Percentiles rank a stretch among this genome's conserved stretches.
These are phyloP conservation scores for Quercus alba DNA, from an alignment of 306 rosid species.

Conservation along the genomic window DNA sequence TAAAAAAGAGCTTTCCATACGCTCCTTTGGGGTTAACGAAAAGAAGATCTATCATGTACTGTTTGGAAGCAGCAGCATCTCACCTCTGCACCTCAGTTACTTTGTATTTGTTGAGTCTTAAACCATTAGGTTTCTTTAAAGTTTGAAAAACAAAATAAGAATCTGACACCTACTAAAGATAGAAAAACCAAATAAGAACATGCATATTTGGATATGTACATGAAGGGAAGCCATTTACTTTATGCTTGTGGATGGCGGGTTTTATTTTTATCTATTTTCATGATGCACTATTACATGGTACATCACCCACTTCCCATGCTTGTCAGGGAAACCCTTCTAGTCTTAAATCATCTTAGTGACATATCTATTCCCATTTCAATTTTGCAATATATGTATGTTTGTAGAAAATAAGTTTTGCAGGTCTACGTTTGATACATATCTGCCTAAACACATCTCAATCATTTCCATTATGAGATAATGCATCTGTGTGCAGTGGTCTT, in stretches of 20 bases:
- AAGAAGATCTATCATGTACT: background rate
- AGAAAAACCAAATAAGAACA: background rate
- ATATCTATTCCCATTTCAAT: background rate
- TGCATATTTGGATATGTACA: background rate
- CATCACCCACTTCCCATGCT: background rate
- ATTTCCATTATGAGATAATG: background rate
- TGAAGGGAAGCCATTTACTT: background rate
- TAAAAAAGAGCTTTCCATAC: background rate
- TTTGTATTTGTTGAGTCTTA: no score
- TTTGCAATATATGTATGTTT: background rate
- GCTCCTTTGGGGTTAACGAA: background rate
- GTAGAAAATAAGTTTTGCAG: background rate
- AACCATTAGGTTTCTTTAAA: no score
- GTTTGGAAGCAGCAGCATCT: background rate
- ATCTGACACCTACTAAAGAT: no score
- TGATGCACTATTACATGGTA: background rate
- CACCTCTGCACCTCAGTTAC: background rate
- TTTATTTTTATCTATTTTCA: background rate
- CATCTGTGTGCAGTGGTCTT: background rate
- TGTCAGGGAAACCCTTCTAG: background rate
- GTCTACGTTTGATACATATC: background rate
- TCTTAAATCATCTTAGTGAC: background rate
- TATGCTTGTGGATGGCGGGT: background rate
- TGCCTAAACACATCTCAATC: background rate
- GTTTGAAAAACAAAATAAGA: no score